A percentile compares a stretch with the other conserved stretches of the same genome.
Conservation (phyloP, 75 land plant genomes). For the Pseudotsuga menziesii region DNA sequence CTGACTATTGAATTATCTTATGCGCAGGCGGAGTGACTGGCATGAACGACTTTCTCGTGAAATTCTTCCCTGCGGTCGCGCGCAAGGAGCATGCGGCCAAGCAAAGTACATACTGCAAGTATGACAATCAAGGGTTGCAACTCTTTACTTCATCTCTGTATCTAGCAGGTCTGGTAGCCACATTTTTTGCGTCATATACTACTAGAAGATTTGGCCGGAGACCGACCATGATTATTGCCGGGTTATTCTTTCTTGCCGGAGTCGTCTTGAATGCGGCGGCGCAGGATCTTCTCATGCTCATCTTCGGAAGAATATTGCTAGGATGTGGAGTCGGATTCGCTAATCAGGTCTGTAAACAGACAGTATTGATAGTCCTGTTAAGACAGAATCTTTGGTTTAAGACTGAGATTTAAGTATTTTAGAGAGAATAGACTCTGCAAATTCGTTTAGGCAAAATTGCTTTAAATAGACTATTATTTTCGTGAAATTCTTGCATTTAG, state of each 20-base stretch:
- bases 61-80: constrained; percentile 48
- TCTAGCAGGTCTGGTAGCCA: constrained; percentile 68
- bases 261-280: constrained; percentile 36
- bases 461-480: too few species aligned
- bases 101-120: constrained; percentile 40
- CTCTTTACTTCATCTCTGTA: constrained; percentile 78
- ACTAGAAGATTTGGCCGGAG: constrained; percentile 51
- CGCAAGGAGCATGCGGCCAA: constrained; percentile 2
- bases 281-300: constrained; percentile 26
- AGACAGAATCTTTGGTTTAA: not conserved
- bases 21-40: constrained; percentile 45
- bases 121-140: constrained; percentile 62
- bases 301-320: constrained; percentile 38
- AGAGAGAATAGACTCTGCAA: too few species aligned
- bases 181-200: constrained; percentile 51
- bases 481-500: too few species aligned
- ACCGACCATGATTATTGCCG: constrained; percentile 54
- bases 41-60: constrained; percentile 80
- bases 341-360: constrained; percentile 30
- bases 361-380: not conserved
- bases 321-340: constrained; percentile 57
- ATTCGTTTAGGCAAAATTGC: too few species aligned
- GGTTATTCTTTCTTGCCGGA: constrained; percentile 34
- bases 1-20: not conserved
- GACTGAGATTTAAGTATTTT: too few species aligned